These are phyloP conservation scores for Curvularia lunata DNA, from an alignment of 2,329 filamentous ascomycete genomes.

Conservation along the genomic window DNA sequence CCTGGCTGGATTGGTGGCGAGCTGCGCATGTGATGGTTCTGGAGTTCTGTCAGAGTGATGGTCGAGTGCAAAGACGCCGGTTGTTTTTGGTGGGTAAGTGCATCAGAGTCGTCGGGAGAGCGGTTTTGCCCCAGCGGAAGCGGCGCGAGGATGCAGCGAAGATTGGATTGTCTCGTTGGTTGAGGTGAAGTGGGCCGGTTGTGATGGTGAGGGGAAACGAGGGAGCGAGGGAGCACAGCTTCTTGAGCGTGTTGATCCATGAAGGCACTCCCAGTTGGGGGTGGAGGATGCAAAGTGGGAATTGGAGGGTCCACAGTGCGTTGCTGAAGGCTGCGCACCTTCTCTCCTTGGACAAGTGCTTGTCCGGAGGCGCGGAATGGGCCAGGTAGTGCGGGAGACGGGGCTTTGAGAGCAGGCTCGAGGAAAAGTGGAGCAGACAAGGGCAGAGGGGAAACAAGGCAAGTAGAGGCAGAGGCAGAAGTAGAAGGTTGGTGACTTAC, in stretches of 20 bases:
- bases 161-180: neutral
- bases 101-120: neutral
- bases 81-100: neutral
- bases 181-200: slow-evolving; percentile 1
- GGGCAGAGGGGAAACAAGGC: slow-evolving; percentile 1
- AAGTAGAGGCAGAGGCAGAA: neutral
- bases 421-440: slow-evolving; percentile 3
- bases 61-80: neutral
- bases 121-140: neutral
- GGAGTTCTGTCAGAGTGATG: slow-evolving; percentile 23
- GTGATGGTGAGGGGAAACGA: neutral
- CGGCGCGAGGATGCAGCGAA: neutral
- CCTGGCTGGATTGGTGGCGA: slow-evolving; percentile 46
- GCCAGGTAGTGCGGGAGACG: neutral
- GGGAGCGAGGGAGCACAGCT: neutral
- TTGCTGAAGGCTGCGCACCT: neutral
- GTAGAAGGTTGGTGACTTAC: slow-evolving; percentile 34
- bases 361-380: slow-evolving; percentile 6
- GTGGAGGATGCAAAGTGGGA: neutral
- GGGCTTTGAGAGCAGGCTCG: slow-evolving; percentile 3
- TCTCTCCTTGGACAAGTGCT: neutral
- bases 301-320: neutral
- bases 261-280: too few species aligned
- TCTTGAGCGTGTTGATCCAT: neutral
- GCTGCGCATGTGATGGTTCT: slow-evolving; percentile 39